These are phyloP conservation scores for Solanum pennellii DNA, from an alignment of 257 asterid species.

Conservation along the genomic window DNA sequence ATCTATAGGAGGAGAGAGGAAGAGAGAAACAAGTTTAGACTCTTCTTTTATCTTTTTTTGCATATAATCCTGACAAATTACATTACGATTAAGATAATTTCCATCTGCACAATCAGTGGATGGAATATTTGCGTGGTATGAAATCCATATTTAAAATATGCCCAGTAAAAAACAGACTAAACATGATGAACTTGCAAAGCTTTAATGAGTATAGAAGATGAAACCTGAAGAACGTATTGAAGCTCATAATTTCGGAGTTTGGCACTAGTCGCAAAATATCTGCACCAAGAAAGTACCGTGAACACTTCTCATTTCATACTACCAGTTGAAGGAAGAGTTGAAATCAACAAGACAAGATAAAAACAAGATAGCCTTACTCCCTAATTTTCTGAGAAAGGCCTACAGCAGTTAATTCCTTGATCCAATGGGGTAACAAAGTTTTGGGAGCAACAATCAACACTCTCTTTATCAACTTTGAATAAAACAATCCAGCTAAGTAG, in stretches of 20 bases:
- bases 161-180: background rate
- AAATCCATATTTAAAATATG: background rate
- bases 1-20: background rate
- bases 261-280: constrained; percentile 64
- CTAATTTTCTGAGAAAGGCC: constrained; percentile 70
- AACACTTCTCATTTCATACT: background rate
- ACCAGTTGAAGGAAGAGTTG: background rate
- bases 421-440: constrained; percentile 87
- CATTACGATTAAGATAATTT: background rate
- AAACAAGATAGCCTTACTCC: constrained; percentile 46
- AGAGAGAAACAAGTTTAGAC: background rate
- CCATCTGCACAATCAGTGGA: background rate
- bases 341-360: background rate
- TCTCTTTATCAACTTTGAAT: constrained; percentile 60
- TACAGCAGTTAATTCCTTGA: constrained; percentile 65
- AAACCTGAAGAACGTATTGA: constrained; percentile 81
- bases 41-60: background rate
- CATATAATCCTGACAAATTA: background rate
- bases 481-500: constrained; percentile 70
- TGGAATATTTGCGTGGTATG: background rate
- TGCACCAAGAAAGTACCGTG: constrained; percentile 19
- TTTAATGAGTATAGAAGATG: background rate
- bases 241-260: constrained; percentile 83
- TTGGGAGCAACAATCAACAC: constrained; percentile 87
- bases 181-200: background rate